Evolutionary conservation across 169 alveolate genomes (phyloP).

Genomic region (Plasmodium sp.): DNA sequence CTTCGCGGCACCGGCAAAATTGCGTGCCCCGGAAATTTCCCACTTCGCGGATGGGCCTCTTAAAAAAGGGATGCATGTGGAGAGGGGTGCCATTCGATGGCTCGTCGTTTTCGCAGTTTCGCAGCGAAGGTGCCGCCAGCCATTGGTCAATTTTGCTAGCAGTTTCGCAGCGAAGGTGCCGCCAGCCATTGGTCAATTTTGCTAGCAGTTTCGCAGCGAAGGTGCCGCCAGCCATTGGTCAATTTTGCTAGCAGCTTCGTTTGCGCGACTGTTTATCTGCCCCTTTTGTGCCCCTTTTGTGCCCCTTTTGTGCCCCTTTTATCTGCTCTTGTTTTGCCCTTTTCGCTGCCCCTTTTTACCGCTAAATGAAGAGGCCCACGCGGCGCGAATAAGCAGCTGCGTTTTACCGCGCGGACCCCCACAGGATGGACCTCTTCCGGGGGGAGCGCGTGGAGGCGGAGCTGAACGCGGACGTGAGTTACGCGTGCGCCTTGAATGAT

Average conservation of each 20-base stretch:
- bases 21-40: neutral
- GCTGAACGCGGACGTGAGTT: conserved; percentile 2
- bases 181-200: neutral
- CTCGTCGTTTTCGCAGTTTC: neutral
- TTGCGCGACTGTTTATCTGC: neutral
- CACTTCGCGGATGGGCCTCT: neutral
- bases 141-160: too few species aligned
- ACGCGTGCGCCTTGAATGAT: conserved; percentile 2
- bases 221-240: neutral
- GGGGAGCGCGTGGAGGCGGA: neutral
- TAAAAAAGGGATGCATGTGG: neutral
- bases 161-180: neutral
- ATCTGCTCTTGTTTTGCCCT: neutral
- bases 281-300: neutral
- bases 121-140: neutral
- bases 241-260: too few species aligned
- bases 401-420: neutral
- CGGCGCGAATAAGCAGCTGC: neutral
- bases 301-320: too few species aligned
- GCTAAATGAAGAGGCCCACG: neutral
- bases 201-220: neutral
- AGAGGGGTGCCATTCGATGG: neutral
- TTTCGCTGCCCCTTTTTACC: neutral
- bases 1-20: neutral
- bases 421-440: conserved; percentile 39